Base-by-base conservation (phyloP, 179 eudicot species). In the Actinidia polygama region DNA sequence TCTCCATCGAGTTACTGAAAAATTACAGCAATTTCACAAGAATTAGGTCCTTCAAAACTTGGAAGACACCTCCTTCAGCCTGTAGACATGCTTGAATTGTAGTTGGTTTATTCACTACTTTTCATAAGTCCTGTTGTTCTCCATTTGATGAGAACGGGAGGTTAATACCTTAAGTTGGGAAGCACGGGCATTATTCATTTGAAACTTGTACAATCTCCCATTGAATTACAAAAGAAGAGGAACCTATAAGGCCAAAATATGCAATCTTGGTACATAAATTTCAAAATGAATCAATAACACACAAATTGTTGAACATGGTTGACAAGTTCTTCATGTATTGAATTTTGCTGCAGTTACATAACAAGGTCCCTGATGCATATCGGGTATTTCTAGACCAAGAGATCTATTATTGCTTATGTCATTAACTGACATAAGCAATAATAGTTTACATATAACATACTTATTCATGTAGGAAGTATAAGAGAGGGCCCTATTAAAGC, bases 11-110 rank as follows among this genome's bases (percentile, higher is more conserved):
- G 9, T 68, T 30, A 67, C 50, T 51, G 51, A 79, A 62, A 63
- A 15, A 21, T 51, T 51, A 79, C 51, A 19, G 15, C 36, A 54
- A 30, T 58, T 68, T 47, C 66, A 40, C 53, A 3, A n/a, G 76
- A 78, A 78, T 78, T 63, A 63, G 72, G 63, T 23, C 64, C 58
- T 77, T 44, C 80, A 44, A 77, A 59, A 69, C 69, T 36, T 19
- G 49, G 10, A 61, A 61, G 66, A 36, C 50, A 36, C 73, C 49
- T 68, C 73, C 73, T 36, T 68, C 49, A 55, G 44, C 55, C 11
- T 0, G 7, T 66, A 16, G 62, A 26, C 72, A 66, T 64, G 81
- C 61, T 23, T 19, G 62, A 67, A 36, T 4, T 2, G 73, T 68
- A 36, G 47, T 40, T 68, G 73, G 73, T 68, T 36, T 14, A 21